These are phyloP conservation scores for Aristolochia fimbriata DNA, from an alignment of 164 flowering plant species.

Conservation along the genomic window DNA sequence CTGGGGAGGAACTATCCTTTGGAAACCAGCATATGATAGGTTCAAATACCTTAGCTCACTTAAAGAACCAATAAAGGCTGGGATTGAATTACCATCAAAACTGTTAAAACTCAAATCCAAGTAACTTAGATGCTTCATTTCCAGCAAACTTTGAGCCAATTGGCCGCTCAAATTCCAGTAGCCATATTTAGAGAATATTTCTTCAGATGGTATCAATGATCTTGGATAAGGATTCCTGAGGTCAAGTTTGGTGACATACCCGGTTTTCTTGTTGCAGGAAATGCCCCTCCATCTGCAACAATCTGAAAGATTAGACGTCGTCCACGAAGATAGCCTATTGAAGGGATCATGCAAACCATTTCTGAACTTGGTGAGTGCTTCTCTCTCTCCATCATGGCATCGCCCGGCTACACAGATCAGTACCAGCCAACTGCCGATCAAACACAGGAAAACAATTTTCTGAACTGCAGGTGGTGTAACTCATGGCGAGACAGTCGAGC, in stretches of 20 bases:
- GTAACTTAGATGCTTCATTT: slow-evolving; percentile 6
- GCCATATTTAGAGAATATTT: neutral
- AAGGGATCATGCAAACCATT: neutral
- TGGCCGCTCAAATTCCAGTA: slow-evolving; percentile 2
- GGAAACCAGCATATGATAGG: slow-evolving; percentile 4
- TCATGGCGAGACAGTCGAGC: too few relatives aligned
- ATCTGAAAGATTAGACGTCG: neutral
- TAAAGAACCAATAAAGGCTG: slow-evolving; percentile 8
- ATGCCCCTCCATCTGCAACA: slow-evolving; percentile 9
- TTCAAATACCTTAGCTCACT: slow-evolving; percentile 5
- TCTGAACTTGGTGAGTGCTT: slow-evolving; percentile 6
- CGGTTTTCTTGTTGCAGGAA: slow-evolving; percentile 1
- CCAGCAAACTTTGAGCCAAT: slow-evolving; percentile 8
- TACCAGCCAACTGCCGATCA: too few relatives aligned
- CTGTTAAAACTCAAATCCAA: slow-evolving; percentile 9
- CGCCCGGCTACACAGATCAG: too few relatives aligned
- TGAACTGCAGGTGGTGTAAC: too few relatives aligned
- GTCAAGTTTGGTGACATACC: slow-evolving; percentile 6
- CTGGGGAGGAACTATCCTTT: slow-evolving; percentile 7
- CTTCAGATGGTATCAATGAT: fast-evolving
- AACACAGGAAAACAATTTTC: too few relatives aligned
- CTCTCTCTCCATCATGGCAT: slow-evolving; percentile 7
- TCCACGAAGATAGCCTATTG: slow-evolving; percentile 7
- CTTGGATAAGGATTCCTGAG: neutral
- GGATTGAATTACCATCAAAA: slow-evolving; percentile 3